These are phyloP conservation scores for Graphilbum fragrans DNA, from an alignment of 2,329 filamentous ascomycete species.

Conservation along the genomic window DNA sequence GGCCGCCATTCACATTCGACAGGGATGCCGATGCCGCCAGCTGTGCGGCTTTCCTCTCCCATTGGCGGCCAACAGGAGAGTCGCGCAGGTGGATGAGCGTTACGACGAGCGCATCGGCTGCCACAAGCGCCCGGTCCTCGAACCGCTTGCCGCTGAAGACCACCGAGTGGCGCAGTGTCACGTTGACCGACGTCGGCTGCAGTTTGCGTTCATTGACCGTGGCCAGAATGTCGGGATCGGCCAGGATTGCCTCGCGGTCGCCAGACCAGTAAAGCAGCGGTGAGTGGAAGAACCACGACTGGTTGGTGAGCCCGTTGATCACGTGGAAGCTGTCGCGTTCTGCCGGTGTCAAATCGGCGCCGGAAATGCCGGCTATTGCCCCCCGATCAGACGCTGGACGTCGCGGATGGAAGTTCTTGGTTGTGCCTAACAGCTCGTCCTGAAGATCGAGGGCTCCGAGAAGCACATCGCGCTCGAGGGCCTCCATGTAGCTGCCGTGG, in stretches of 20 bases:
- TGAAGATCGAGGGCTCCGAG: constrained; percentile 58
- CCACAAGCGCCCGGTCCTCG: constrained; percentile 51
- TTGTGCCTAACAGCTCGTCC: constrained; percentile 52
- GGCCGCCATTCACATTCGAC: too few species aligned
- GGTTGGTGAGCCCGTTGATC: constrained; percentile 45
- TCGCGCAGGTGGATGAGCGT: constrained; percentile 59
- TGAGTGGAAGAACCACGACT: constrained; percentile 72
- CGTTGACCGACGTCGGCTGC: constrained; percentile 55
- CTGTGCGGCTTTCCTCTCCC: constrained; percentile 46
- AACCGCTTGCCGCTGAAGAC: constrained; percentile 76
- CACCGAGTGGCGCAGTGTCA: constrained; percentile 64
- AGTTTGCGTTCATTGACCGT: constrained; percentile 57
- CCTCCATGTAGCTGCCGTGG: constrained; percentile 70
- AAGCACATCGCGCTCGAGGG: constrained; percentile 53
- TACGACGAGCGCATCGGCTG: constrained; percentile 67
- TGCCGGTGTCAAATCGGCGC: constrained; percentile 24
- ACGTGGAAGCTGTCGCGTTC: constrained; percentile 46
- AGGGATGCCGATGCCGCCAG: constrained; percentile 36
- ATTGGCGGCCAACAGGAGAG: constrained; percentile 50
- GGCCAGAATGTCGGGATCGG: constrained; percentile 49
- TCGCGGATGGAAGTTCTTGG: constrained; percentile 40
- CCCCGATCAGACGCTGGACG: constrained; percentile 3
- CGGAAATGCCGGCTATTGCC: constrained; percentile 12
- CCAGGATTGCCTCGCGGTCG: constrained; percentile 41
- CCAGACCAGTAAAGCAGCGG: constrained; percentile 72